Percentiles rank a stretch among this genome's conserved stretches.
These are phyloP conservation scores for Pythium pyrilobum DNA, from an alignment of 352 stramenopile genomes.

Conservation along the genomic window DNA sequence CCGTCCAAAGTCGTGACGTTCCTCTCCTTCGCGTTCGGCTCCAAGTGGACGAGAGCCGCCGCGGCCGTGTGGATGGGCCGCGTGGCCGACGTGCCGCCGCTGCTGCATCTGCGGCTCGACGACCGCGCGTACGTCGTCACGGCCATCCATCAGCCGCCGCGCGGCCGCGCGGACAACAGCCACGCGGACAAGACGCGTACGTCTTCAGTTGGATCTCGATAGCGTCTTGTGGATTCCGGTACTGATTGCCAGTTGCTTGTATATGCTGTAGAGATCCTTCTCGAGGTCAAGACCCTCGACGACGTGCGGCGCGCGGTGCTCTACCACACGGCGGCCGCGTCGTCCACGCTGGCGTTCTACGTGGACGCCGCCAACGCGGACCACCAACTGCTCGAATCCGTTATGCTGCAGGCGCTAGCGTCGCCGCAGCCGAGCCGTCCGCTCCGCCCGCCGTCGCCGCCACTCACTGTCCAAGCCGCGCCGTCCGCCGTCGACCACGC, in stretches of 20 bases:
- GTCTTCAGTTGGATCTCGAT: too few species aligned
- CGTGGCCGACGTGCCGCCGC: slow-evolving; percentile 1
- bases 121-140: slow-evolving; percentile 5
- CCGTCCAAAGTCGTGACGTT: slow-evolving; percentile 1
- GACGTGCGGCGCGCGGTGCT: slow-evolving; percentile 12
- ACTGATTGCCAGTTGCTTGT: not conserved
- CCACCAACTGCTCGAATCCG: slow-evolving; percentile 1
- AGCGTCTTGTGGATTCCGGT: too few species aligned
- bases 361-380: slow-evolving; percentile 7
- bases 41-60: slow-evolving; percentile 4
- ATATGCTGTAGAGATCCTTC: slow-evolving; percentile 4
- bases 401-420: slow-evolving; percentile 1
- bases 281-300: slow-evolving; percentile 11
- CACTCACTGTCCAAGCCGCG: not conserved
- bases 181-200: slow-evolving; percentile 7
- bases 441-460: slow-evolving; percentile 3
- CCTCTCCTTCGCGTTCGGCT: slow-evolving; percentile 10
- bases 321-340: slow-evolving; percentile 18
- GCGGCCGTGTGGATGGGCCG: not conserved
- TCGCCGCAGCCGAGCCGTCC: not conserved
- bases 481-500: not conserved
- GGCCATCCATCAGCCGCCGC: not conserved
- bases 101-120: slow-evolving; percentile 13
- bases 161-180: not conserved
- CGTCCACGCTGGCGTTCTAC: slow-evolving; percentile 7